Conservation (phyloP, 2,329 filamentous ascomycete genomes). For the Arachnomyces sp. region DNA sequence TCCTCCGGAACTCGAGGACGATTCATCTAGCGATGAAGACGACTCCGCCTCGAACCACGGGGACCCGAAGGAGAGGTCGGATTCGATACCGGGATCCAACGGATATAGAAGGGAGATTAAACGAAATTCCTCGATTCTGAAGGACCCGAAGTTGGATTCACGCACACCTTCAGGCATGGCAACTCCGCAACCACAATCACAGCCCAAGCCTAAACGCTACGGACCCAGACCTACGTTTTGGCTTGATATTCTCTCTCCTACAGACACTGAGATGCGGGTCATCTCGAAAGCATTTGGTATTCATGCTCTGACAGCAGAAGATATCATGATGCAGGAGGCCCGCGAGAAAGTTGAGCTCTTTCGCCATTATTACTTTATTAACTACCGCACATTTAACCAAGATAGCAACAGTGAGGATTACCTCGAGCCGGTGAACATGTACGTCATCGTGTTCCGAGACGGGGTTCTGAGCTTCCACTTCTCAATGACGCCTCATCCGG, state of each 20-base stretch:
- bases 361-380: slow-evolving; percentile 96
- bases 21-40: slow-evolving; percentile 59
- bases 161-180: slow-evolving; percentile 17
- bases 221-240: slow-evolving; percentile 92
- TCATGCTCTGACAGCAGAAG: slow-evolving; percentile 88
- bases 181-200: slow-evolving; percentile 7
- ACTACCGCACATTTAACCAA: slow-evolving; percentile 96
- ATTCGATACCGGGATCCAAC: slow-evolving; percentile 22
- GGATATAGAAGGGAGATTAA: slow-evolving; percentile 19
- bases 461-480: slow-evolving; percentile 96
- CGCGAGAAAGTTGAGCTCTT: slow-evolving; percentile 98
- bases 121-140: slow-evolving; percentile 27
- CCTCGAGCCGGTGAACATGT: slow-evolving; percentile 93
- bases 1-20: slow-evolving; percentile 65
- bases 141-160: slow-evolving; percentile 26
- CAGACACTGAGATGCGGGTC: slow-evolving; percentile 91
- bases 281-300: slow-evolving; percentile 90
- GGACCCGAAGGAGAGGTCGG: slow-evolving; percentile 2
- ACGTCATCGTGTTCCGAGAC: slow-evolving; percentile 92
- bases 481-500: slow-evolving; percentile 88
- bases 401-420: slow-evolving; percentile 84
- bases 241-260: slow-evolving; percentile 87
- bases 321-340: slow-evolving; percentile 94
- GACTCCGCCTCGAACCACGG: slow-evolving; percentile 34
- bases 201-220: slow-evolving; percentile 46